Conservation (phyloP, 106 monocot species). For the Phalaenopsis aphrodite region DNA sequence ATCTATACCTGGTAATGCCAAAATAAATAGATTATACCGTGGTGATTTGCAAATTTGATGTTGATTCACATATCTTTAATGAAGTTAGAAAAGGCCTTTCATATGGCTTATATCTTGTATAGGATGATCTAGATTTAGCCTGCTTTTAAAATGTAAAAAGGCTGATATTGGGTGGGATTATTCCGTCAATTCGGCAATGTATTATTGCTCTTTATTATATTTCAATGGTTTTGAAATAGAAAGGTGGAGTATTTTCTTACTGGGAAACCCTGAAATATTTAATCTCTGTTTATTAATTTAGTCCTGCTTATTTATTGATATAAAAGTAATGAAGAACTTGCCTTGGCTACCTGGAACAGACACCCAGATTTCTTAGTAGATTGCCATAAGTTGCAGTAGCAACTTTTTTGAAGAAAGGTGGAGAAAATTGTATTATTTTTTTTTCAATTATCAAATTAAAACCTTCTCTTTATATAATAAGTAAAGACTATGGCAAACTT, state of each 20-base stretch:
- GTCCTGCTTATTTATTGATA: not conserved
- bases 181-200: not conserved
- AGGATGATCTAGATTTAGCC: not conserved
- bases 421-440: too few species aligned
- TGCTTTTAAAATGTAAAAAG: not conserved
- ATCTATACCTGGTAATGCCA: conserved; percentile 73
- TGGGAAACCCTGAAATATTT: too few species aligned
- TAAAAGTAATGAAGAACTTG: not conserved
- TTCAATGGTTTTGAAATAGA: not conserved
- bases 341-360: not conserved
- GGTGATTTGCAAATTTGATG: not conserved
- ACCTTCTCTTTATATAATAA: too few species aligned
- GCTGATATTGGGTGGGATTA: not conserved
- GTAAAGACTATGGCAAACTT: too few species aligned
- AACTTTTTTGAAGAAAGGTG: too few species aligned
- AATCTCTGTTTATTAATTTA: not conserved
- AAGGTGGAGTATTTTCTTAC: not conserved
- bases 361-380: too few species aligned
- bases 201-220: not conserved
- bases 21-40: not conserved
- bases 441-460: too few species aligned
- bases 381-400: too few species aligned
- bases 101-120: not conserved
- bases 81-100: not conserved
- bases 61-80: not conserved